Base-by-base conservation (phyloP, 208 protist species). In the Lotmaria passim region DNA sequence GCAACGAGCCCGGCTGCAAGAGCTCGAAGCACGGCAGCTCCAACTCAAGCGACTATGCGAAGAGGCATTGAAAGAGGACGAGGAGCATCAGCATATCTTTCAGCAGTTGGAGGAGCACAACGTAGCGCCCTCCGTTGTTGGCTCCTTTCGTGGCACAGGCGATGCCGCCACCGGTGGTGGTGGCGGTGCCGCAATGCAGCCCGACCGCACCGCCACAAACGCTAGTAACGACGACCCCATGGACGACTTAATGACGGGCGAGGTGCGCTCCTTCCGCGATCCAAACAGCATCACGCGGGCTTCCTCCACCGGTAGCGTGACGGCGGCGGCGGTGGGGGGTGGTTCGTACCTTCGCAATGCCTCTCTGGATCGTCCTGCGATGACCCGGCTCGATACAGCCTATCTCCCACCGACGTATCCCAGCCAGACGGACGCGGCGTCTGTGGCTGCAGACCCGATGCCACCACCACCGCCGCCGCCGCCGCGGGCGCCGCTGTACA, bases 251-350 rank as follows among this genome's bases (percentile, higher is more conserved):
- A 66, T 91, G 53, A 91, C 85, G 17, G 85, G 85, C 7, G 85
- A 91, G 61, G 85, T 91, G 51, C 82, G 87, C 53, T 91, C 85
- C 19, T 91, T 91, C 44, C 79, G 82, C 5, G 82, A 87, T 57
- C 69, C 82, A 7, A 81, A 79, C 69, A 91, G 85, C 64, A 26
- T 77, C 23, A 79, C 63, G 6, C 63, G 80, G 7, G 81, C 68
- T 38, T 90, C 84, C 43, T 87, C 84, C 24, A 58, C 82, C 12
- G 73, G 70, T 60, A 75, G 58, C 21, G 57, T 60, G 14, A 62
- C 21, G 11, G 71, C 34, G 19, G 63, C 59, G 26, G 33, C 53
- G 12, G 33, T 7, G 36, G 15, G 31, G 39, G 24, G 15, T 24
- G 39, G 36, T 48, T 68, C 69, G 21, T 44, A 64, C 30, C 52